phyloP scores from a whole-genome alignment of 1,139 yeast genomes.

The Pneumocystis canis region DNA sequence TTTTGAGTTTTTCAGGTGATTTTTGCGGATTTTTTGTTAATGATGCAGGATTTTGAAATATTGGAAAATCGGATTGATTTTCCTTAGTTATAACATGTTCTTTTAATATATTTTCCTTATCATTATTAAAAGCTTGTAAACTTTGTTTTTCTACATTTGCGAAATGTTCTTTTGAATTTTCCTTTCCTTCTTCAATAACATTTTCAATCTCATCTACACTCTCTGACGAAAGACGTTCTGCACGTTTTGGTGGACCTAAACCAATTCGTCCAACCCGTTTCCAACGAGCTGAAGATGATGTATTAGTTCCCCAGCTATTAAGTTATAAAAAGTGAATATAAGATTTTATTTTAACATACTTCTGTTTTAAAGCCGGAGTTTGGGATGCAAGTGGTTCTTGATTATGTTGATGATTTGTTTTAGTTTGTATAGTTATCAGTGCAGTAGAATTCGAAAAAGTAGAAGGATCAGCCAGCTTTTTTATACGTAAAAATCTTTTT shows the following conservation, averaged over 20 bases:
- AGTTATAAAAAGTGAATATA: background rate
- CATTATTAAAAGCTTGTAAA: background rate
- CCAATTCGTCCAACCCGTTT: constrained; percentile 11
- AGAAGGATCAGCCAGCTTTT: background rate
- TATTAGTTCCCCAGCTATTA: background rate
- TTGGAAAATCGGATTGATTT: background rate
- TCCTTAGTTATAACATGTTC: background rate
- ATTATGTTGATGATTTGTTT: background rate
- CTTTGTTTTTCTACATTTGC: background rate
- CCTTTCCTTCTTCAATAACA: background rate
- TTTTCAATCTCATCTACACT: constrained; percentile 5
- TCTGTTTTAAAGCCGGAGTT: background rate
- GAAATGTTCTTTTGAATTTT: background rate
- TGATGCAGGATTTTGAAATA: background rate
- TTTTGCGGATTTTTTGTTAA: background rate
- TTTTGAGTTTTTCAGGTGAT: background rate
- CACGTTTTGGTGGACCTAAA: constrained; percentile 13
- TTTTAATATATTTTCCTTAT: constrained; percentile 4
- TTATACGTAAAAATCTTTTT: background rate
- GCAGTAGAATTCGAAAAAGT: background rate
- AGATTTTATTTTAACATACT: background rate
- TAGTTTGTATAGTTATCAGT: background rate
- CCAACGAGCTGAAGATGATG: constrained; percentile 10
- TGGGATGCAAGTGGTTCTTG: background rate
- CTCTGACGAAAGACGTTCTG: constrained; percentile 10